These are phyloP conservation scores for Neltuma alba DNA, from an alignment of 306 rosid genomes.

Conservation along the genomic window DNA sequence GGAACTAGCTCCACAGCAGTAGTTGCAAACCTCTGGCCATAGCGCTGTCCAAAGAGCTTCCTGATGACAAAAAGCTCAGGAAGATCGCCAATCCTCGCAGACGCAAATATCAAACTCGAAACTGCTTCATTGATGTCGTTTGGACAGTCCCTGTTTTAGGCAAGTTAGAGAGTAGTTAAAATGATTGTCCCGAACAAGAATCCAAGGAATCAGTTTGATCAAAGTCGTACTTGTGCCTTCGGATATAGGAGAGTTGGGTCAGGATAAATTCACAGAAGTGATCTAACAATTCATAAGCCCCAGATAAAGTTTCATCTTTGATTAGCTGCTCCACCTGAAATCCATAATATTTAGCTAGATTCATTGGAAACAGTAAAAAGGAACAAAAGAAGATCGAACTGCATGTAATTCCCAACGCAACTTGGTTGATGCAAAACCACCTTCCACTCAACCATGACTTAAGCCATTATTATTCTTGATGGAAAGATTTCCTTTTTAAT, in stretches of 20 bases:
- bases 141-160: constrained; percentile 57
- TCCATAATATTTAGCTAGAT: not conserved
- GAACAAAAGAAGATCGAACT: not conserved
- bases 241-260: constrained; percentile 56
- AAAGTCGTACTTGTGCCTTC: constrained; percentile 62
- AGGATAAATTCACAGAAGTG: constrained; percentile 67
- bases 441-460: not conserved
- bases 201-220: constrained; percentile 2
- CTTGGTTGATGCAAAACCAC: not conserved
- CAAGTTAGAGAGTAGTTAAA: constrained; percentile 1
- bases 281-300: constrained; percentile 61
- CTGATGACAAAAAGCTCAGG: constrained; percentile 81
- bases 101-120: constrained; percentile 84
- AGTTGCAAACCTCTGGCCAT: constrained; percentile 60
- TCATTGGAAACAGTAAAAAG: not conserved
- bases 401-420: not conserved
- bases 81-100: constrained; percentile 87
- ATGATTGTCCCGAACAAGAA: not conserved
- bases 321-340: constrained; percentile 70
- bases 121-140: constrained; percentile 82
- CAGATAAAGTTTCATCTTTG: constrained; percentile 50
- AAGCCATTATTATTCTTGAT: not conserved
- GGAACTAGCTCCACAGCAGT: constrained; percentile 63
- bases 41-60: constrained; percentile 70
- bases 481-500: not conserved